Conservation (phyloP, 306 rosid species). For the Luffa acutangula region DNA sequence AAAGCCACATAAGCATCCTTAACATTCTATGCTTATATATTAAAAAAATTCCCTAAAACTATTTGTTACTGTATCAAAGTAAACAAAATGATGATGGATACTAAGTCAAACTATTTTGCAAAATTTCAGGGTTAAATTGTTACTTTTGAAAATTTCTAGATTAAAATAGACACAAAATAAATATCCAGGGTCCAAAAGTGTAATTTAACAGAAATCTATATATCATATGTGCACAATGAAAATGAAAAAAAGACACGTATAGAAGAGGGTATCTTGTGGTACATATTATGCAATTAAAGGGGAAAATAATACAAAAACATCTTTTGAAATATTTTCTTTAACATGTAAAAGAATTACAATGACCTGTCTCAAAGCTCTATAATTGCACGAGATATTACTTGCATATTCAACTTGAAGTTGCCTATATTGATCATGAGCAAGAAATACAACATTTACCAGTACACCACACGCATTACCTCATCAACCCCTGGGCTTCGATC, state of each 20-base stretch:
- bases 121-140: no score
- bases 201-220: not conserved
- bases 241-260: not conserved
- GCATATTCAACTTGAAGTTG: not conserved
- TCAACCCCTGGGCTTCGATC: constrained; percentile 84
- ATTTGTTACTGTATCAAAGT: no score
- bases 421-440: not conserved
- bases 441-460: not conserved
- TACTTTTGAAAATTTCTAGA: not conserved
- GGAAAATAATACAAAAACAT: not conserved
- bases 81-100: no score
- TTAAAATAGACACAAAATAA: not conserved
- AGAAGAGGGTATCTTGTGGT: not conserved
- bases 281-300: not conserved
- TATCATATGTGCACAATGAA: not conserved
- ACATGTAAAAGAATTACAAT: not conserved
- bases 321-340: not conserved
- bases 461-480: constrained; percentile 43
- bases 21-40: no score
- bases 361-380: not conserved
- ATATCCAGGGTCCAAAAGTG: not conserved
- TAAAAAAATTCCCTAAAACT: no score
- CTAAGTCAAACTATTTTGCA: no score
- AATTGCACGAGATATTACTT: not conserved
- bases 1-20: no score